Evolutionary conservation across 495 filamentous ascomycete genomes (phyloP), one percentile per base, ranked within the genome.

Genomic region (Aspergillus heteromorphus): DNA sequence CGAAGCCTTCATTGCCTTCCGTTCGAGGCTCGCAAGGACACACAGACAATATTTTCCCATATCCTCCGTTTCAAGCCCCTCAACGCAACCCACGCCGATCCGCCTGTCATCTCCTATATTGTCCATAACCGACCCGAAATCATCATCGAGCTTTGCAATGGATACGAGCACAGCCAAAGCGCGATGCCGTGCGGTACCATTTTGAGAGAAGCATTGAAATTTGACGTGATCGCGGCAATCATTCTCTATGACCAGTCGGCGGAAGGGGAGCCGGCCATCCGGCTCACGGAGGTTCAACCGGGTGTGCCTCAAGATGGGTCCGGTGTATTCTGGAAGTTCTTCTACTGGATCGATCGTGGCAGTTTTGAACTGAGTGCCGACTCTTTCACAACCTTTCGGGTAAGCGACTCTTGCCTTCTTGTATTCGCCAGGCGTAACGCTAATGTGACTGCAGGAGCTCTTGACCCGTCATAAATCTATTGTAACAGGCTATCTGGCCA

Each of bases 361-460:
- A 90, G 86, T 16, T 99, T 99, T 67, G 95, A 99, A 74, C 87
- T 97, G 54, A 92, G 91, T 62, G 92, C 95, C 27, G 95, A 97
- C 74, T 92, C 95, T 1, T 99, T 97, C 63, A 93, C 89, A 36
- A 97, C 92, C 6, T 99, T 99, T 69, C 79, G 92, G 69, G 91
- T 96, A 78, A 59, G 83, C 25, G 10, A 57, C 27, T 30, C 19
- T 14, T 10, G 27, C 13, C 38, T 6, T 52, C 34, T n/a, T n/a
- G 34, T 4, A 38, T n/a, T 5, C 11, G 13, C 11, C 34, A 9
- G 34, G 34, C 10, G 13, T 38, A 8, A 40, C 18, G 48, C 48
- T 38, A 40, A 50, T 31, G 40, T 14, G 30, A 6, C 10, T 2
- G 8, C 48, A 96, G 91, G 92, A 96, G 64, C 84, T 97, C 50